Evolutionary conservation across 2,329 filamentous ascomycete genomes (phyloP).

Genomic region (Hymenoscyphus linearis): DNA sequence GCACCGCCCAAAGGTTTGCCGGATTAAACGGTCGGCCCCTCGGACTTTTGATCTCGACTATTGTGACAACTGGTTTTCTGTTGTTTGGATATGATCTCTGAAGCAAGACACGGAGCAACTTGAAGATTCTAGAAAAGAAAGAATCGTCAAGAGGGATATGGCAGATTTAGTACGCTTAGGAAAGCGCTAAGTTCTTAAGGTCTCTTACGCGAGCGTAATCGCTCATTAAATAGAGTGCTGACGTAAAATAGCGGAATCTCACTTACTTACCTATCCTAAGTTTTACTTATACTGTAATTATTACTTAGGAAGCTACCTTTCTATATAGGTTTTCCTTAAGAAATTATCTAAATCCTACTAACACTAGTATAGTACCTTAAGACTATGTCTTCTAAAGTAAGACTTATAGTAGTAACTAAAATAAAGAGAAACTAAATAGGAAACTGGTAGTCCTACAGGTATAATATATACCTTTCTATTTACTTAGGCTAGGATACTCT

Average conservation of each 20-base stretch:
- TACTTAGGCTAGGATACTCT: slow-evolving; percentile 25
- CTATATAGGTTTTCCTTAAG: neutral
- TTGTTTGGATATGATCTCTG: slow-evolving; percentile 75
- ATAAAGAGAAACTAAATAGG: neutral
- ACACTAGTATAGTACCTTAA: slow-evolving; percentile 1
- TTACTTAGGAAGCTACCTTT: slow-evolving; percentile 5
- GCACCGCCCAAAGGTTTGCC: slow-evolving; percentile 41
- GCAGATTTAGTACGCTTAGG: slow-evolving; percentile 1
- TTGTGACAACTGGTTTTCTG: slow-evolving; percentile 75
- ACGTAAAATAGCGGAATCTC: neutral
- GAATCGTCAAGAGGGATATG: neutral
- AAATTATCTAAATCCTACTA: neutral
- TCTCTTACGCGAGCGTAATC: neutral
- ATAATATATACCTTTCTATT: slow-evolving; percentile 37
- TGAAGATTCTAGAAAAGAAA: slow-evolving; percentile 2
- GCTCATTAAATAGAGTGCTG: neutral
- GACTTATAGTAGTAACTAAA: neutral
- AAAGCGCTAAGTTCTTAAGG: slow-evolving; percentile 2
- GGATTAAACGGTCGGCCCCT: slow-evolving; percentile 62
- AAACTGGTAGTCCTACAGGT: slow-evolving; percentile 26
- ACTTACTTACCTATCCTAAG: slow-evolving; percentile 3
- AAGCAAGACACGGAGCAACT: neutral
- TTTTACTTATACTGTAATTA: slow-evolving; percentile 4
- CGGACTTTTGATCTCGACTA: slow-evolving; percentile 62
- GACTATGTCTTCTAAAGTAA: slow-evolving; percentile 4